These are phyloP conservation scores for Tulasnella calospora DNA, from an alignment of 768 basidiomycete species.

Conservation along the genomic window DNA sequence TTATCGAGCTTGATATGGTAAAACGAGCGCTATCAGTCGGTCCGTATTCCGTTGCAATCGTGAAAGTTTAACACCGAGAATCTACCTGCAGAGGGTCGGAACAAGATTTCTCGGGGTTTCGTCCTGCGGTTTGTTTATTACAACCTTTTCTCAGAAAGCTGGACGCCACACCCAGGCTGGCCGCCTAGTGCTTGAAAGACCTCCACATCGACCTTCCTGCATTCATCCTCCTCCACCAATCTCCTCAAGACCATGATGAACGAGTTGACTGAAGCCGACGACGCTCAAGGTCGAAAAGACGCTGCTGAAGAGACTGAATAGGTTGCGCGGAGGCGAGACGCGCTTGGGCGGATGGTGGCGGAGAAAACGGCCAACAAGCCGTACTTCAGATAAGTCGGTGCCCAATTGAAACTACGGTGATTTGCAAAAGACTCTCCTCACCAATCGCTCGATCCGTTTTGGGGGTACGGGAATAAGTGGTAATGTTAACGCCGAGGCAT, in stretches of 20 bases:
- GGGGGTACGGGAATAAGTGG: conserved; percentile 74
- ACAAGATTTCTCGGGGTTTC: too few species aligned
- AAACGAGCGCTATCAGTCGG: too few species aligned
- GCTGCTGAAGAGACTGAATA: conserved; percentile 19
- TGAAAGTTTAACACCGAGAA: too few species aligned
- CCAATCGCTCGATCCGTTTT: conserved; percentile 52
- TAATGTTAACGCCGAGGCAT: conserved; percentile 34
- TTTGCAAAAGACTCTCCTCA: conserved; percentile 37
- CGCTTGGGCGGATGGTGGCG: conserved; percentile 65
- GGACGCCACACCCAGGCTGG: neutral
- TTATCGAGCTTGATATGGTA: too few species aligned
- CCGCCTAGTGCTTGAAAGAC: neutral
- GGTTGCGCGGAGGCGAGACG: conserved; percentile 37
- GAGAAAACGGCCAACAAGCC: conserved; percentile 81
- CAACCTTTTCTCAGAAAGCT: too few species aligned
- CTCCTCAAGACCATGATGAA: neutral
- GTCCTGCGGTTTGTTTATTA: too few species aligned
- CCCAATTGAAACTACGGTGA: neutral
- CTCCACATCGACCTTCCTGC: neutral
- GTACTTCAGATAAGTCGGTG: conserved; percentile 63
- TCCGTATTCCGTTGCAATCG: too few species aligned
- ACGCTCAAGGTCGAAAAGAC: conserved; percentile 5
- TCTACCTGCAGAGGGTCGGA: too few species aligned
- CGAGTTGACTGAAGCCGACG: conserved; percentile 3
- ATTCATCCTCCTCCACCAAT: neutral